Evolutionary conservation across 176 grass and related monocot genomes (phyloP), one percentile per base, ranked within the genome.

Genomic region (Lolium perenne): DNA sequence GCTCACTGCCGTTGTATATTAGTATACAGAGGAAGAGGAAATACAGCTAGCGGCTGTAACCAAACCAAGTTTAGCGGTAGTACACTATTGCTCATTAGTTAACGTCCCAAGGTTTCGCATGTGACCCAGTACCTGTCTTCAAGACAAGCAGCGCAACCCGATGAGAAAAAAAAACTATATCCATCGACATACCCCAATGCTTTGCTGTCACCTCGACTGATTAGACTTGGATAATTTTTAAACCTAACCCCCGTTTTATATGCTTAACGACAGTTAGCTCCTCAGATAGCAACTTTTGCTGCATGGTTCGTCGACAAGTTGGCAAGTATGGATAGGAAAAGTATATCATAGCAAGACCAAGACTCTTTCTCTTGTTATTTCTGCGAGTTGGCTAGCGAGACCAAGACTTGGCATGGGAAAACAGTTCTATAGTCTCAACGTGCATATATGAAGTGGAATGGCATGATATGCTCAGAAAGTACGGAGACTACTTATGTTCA

Each of bases 91-190:
- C 1, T 72, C 20, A 86, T 15, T 87, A 84, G 84, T 81, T 82
- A 73, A 72, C 32, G 23, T 82, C 77, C 86, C 90, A 26, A 82
- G 5, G 77, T 38, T 71, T 57, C 18, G 62, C 86, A 85, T 18
- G 89, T 88, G 85, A 29, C 49, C 1, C 16, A 64, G 49, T 12
- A 47, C 51, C 68, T 45, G 32, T 77, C 21, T 63, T 85, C 81
- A 5, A 91, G 51, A 76, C 72, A 76, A 53, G 63, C 5, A 14
- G 82, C 75, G 21, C 21, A 64, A 62, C 62, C 45, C 68, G 14
- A 84, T 20, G 60, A 3, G 15, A 10, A 7, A 67, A 23, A 5
- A 48, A 26, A 76, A 74, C 7, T 10, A 51, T 79, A 66, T 35
- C 16, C 74, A 79, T 22, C 59, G 2, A 22, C 51, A 4, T 17